Evolutionary conservation across 306 rosid genomes (phyloP).

Genomic region (Cajanus cajan): DNA sequence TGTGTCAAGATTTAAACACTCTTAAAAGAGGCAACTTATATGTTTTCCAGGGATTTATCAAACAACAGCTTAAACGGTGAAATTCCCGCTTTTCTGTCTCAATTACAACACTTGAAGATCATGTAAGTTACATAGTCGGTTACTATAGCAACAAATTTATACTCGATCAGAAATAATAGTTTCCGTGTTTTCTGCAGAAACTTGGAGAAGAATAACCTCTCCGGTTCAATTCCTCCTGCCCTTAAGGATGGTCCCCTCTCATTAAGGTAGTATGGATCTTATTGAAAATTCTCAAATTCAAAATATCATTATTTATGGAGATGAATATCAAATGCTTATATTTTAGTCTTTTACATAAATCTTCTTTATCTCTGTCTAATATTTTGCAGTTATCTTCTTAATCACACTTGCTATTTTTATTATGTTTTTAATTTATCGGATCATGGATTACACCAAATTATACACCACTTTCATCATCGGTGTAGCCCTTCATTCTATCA

Average conservation of each 20-base stretch:
- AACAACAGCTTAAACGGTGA: slow-evolving; percentile 40
- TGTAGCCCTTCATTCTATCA: neutral
- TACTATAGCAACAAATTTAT: no score
- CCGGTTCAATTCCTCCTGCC: slow-evolving; percentile 28
- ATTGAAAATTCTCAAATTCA: neutral
- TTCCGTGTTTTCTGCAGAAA: slow-evolving; percentile 35
- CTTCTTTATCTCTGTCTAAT: neutral
- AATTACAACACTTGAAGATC: slow-evolving; percentile 17
- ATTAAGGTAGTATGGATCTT: slow-evolving; percentile 40
- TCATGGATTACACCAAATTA: neutral
- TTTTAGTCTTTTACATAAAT: neutral
- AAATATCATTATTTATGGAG: neutral
- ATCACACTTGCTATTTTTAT: neutral
- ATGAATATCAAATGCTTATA: neutral
- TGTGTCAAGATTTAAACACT: neutral
- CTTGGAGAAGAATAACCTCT: slow-evolving; percentile 45
- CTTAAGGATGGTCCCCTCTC: slow-evolving; percentile 25
- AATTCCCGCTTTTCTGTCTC: slow-evolving; percentile 31
- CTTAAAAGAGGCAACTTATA: neutral
- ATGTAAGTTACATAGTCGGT: slow-evolving; percentile 38
- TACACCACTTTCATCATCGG: neutral
- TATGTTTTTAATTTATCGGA: neutral
- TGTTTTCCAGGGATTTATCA: slow-evolving; percentile 53
- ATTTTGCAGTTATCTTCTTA: neutral
- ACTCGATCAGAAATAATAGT: no score